phyloP scores from a whole-genome alignment of 495 filamentous ascomycete species.

The Tetracladium marchalianum region DNA sequence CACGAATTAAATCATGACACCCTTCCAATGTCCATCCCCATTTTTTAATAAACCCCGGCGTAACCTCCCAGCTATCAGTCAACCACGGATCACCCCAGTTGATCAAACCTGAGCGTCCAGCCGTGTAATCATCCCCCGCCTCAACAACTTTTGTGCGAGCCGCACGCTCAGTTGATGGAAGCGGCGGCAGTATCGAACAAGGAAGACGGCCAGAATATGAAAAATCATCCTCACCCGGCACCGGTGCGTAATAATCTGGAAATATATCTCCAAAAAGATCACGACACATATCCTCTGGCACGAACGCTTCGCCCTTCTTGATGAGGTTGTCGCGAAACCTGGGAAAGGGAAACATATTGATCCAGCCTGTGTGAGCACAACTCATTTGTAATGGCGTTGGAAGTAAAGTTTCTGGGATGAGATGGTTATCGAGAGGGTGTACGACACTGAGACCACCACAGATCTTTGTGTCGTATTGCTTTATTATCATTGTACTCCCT shows the following conservation, averaged over 20 bases:
- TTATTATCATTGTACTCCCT: neutral
- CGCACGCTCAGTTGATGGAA: neutral
- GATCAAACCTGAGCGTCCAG: constrained; percentile 14
- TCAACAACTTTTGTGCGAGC: neutral
- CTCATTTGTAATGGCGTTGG: constrained; percentile 14
- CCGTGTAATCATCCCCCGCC: constrained; percentile 1
- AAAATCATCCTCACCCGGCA: neutral
- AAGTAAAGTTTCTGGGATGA: constrained; percentile 5
- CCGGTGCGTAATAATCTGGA: constrained; percentile 11
- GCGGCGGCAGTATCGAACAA: neutral
- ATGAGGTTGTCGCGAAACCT: constrained; percentile 26
- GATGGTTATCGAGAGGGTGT: neutral
- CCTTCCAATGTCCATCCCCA: constrained; percentile 20
- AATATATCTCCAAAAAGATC: constrained; percentile 18
- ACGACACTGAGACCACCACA: constrained; percentile 12
- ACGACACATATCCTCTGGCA: constrained; percentile 17
- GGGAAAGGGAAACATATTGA: constrained; percentile 25
- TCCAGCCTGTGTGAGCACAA: constrained; percentile 17
- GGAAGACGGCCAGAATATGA: neutral
- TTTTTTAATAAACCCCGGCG: constrained; percentile 18
- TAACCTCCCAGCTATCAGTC: constrained; percentile 20
- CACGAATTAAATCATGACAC: constrained; percentile 12
- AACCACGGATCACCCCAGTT: constrained; percentile 23
- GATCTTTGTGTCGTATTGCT: neutral
- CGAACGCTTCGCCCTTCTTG: constrained; percentile 7